A percentile compares a stretch with the other conserved stretches of the same genome.
Conservation (phyloP, 352 stramenopile genomes). For the Phytophthora colocasiae region DNA sequence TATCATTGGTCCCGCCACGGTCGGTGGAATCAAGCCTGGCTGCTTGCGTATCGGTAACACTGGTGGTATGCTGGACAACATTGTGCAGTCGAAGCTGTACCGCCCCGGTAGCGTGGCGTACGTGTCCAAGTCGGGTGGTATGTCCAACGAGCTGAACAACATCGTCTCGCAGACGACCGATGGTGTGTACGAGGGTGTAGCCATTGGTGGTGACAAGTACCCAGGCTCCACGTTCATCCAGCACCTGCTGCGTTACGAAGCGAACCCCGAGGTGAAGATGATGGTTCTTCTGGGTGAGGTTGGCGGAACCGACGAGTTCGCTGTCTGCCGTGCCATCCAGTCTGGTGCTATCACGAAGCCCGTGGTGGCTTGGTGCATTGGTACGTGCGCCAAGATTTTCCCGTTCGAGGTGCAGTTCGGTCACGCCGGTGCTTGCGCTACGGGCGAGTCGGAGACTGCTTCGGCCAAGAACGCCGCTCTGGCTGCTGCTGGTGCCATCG, state of each 20-base stretch:
- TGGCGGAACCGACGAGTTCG: conserved; percentile 96
- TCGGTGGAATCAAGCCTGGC: conserved; percentile 97
- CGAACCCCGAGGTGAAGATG: conserved; percentile 96
- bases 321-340: conserved; percentile 94
- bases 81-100: conserved; percentile 98
- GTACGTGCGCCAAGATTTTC: conserved; percentile 97
- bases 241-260: conserved; percentile 96
- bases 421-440: conserved; percentile 94
- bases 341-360: conserved; percentile 96
- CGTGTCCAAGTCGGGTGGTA: conserved; percentile 97
- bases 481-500: conserved; percentile 88
- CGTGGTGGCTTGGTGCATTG: conserved; percentile 98
- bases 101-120: conserved; percentile 96
- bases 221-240: conserved; percentile 97
- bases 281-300: conserved; percentile 97
- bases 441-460: conserved; percentile 94
- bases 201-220: conserved; percentile 96
- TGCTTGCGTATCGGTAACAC: conserved; percentile 98
- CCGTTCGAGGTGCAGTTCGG: conserved; percentile 98
- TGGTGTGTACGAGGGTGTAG: conserved; percentile 96
- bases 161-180: conserved; percentile 97
- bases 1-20: conserved; percentile 96
- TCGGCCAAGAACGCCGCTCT: conserved; percentile 95
- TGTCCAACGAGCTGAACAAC: conserved; percentile 99
- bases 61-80: conserved; percentile 98